Evolutionary conservation across 2,329 filamentous ascomycete species (phyloP), one percentile per base, ranked within the genome.

Genomic region (Podosphaera xanthii): DNA sequence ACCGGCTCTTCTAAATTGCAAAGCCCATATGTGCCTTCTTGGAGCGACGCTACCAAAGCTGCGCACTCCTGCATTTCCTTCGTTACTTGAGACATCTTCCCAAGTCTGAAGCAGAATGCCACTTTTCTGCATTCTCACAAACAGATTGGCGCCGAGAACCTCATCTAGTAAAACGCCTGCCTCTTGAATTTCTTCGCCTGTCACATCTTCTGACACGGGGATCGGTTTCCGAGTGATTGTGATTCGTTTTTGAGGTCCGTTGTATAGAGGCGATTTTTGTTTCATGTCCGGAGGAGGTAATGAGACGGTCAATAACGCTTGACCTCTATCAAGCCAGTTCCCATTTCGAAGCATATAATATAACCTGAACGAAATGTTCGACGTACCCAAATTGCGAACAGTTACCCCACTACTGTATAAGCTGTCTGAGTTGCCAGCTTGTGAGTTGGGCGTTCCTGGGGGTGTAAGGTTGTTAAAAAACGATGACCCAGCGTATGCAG

Each of bases 241-340:
- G 60, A 98, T 81, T 7, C 91, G 83, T 73, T 96, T 96, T 72
- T 94, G 86, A 63, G 85, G 73, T 22, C 83, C 82, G 64, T 83
- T 77, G 62, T 81, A 75, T 63, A 78, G 78, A 48, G 76, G 73
- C 59, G 80, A 74, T 60, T 77, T 80, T 71, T 78, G 79, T 49
- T 74, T 74, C 69, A 77, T 78, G 5, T 79, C 79, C 42, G 72
- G 78, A 58, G 76, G 83, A n/a, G 87, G 86, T 22, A 82, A 80
- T 69, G 89, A 82, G 66, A 98, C 88, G 14, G 86, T 87, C 61
- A 98, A 74, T 44, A 82, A 77, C 61, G 89, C 94, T 65, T 87
- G 83, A 63, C 92, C 91, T 73, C 90, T 82, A 69, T 97, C 90
- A 62, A 88, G 83, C 92, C 92, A 98, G 69, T 91, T 91, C 57